phyloP scores from a whole-genome alignment of 1,284 basidiomycete species.

The Phylloboletellus chloephorus region DNA sequence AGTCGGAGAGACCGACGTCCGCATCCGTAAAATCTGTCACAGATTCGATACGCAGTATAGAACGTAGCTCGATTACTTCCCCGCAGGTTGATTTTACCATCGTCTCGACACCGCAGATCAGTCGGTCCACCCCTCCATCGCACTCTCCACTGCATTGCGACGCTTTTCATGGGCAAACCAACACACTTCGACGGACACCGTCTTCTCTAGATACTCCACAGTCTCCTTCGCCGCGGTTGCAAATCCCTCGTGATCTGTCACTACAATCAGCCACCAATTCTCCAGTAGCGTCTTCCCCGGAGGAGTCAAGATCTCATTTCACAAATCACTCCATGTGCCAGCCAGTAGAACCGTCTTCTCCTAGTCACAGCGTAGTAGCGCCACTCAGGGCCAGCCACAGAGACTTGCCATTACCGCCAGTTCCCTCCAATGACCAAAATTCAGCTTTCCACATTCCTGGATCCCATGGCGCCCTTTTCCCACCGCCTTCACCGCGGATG shows the following conservation, averaged over 20 bases:
- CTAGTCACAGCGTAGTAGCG: neutral
- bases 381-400: neutral
- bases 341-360: neutral
- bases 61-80: constrained; percentile 2
- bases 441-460: neutral
- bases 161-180: neutral
- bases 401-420: neutral
- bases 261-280: neutral
- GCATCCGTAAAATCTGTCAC: neutral
- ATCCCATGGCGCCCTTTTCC: neutral
- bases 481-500: constrained; percentile 12
- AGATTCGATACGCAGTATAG: neutral
- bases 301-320: neutral
- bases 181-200: neutral
- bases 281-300: neutral
- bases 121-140: neutral
- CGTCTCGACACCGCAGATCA: neutral
- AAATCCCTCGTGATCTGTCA: neutral
- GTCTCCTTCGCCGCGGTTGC: neutral
- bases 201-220: constrained; percentile 3
- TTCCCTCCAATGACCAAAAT: neutral
- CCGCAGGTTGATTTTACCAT: neutral
- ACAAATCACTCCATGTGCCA: constrained; percentile 1
- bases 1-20: neutral
- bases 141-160: constrained; percentile 10